Conservation (phyloP, 192 early-diverging fungal species). For the Gigaspora rosea region DNA sequence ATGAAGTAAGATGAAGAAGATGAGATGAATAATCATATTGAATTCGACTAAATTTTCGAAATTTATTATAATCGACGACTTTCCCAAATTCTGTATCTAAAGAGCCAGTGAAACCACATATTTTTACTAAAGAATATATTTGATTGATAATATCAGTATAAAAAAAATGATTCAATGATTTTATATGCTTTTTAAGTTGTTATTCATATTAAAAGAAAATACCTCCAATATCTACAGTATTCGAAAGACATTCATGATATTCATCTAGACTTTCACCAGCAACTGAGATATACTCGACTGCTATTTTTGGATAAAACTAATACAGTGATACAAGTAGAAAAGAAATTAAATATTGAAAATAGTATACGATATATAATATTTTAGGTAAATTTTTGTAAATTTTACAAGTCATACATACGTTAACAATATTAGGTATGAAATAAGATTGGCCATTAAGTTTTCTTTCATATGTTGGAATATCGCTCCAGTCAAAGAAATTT, state of each 20-base stretch:
- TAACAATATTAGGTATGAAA: too few relatives aligned
- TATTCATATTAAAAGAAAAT: not conserved
- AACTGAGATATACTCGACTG: not conserved
- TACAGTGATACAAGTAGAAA: not conserved
- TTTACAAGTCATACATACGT: too few relatives aligned
- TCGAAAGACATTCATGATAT: slow-evolving; percentile 3
- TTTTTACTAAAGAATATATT: not conserved
- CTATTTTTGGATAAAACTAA: slow-evolving; percentile 1
- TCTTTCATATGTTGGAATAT: too few relatives aligned
- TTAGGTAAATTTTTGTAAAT: too few relatives aligned
- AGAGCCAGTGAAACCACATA: not conserved
- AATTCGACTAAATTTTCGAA: slow-evolving; percentile 9
- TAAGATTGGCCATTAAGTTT: too few relatives aligned
- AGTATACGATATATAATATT: too few relatives aligned
- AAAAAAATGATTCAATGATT: too few relatives aligned
- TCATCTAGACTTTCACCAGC: slow-evolving; percentile 16
- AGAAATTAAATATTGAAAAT: too few relatives aligned
- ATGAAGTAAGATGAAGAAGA: slow-evolving; percentile 14
- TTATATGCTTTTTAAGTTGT: not conserved
- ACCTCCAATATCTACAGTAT: not conserved
- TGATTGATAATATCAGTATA: slow-evolving; percentile 3
- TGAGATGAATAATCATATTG: not conserved
- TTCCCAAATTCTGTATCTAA: slow-evolving; percentile 9
- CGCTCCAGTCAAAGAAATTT: too few relatives aligned
- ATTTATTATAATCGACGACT: slow-evolving; percentile 3